These are phyloP conservation scores for Tolypocladium pustulatum DNA, from an alignment of 2,329 filamentous ascomycete genomes.

Conservation along the genomic window DNA sequence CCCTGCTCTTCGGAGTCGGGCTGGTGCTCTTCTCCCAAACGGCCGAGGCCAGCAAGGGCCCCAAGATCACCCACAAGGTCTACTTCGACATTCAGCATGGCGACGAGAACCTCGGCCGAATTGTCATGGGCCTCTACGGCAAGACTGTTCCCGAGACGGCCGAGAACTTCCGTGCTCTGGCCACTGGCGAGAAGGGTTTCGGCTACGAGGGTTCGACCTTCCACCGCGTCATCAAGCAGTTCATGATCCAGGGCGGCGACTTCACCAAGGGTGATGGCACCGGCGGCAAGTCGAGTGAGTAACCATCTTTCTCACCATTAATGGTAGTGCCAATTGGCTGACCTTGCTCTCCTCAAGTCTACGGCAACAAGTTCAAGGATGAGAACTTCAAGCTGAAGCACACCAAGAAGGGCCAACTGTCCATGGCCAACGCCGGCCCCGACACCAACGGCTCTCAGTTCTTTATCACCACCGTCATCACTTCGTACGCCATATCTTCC, in stretches of 20 bases:
- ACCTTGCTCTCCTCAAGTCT: constrained; percentile 41
- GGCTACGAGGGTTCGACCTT: constrained; percentile 74
- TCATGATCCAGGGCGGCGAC: constrained; percentile 89
- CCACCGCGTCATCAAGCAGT: constrained; percentile 83
- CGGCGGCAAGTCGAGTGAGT: constrained; percentile 73
- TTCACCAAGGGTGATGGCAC: constrained; percentile 77
- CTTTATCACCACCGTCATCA: constrained; percentile 80
- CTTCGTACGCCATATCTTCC: constrained; percentile 42
- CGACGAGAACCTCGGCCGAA: constrained; percentile 61
- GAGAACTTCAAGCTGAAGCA: constrained; percentile 97
- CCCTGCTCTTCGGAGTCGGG: constrained; percentile 66
- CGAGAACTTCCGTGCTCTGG: constrained; percentile 69
- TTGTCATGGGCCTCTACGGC: constrained; percentile 77
- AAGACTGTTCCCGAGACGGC: constrained; percentile 72
- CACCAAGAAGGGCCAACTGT: constrained; percentile 71
- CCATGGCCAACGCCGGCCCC: constrained; percentile 77
- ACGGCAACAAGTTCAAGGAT: constrained; percentile 72
- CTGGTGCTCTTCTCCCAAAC: constrained; percentile 68
- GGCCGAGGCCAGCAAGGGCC: constrained; percentile 68
- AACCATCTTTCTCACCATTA: not conserved
- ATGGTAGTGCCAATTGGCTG: constrained; percentile 7
- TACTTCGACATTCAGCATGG: constrained; percentile 77
- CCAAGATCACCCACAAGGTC: constrained; percentile 93
- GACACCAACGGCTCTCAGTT: constrained; percentile 87
- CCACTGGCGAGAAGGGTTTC: constrained; percentile 78